Conservation (phyloP, 2,329 filamentous ascomycete species). For the Epichloe gansuensis region DNA sequence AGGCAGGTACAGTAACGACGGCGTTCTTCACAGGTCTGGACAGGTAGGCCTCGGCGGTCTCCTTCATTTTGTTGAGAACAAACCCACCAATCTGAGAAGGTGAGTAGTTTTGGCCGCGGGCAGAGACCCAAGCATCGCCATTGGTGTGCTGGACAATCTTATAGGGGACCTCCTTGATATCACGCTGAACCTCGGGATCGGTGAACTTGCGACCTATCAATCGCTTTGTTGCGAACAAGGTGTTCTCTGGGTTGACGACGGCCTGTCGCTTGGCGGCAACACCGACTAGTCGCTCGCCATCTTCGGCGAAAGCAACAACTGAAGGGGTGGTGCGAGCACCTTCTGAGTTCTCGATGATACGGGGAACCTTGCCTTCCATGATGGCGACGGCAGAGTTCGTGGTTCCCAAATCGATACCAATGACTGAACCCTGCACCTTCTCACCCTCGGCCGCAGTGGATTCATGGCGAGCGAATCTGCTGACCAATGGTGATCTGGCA, state of each 20-base stretch:
- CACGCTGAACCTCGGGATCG: conserved; percentile 85
- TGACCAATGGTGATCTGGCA: conserved; percentile 57
- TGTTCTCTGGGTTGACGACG: conserved; percentile 97
- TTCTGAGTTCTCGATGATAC: conserved; percentile 97
- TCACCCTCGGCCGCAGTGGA: conserved; percentile 45
- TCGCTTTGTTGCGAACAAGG: conserved; percentile 96
- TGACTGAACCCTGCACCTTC: conserved; percentile 91
- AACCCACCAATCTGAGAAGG: conserved; percentile 98
- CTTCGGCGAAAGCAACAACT: conserved; percentile 88
- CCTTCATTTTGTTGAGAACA: conserved; percentile 97
- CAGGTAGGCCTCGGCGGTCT: conserved; percentile 89
- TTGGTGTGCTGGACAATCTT: conserved; percentile 97
- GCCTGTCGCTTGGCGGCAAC: conserved; percentile 96
- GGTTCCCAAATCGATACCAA: conserved; percentile 96
- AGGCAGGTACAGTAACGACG: conserved; percentile 91
- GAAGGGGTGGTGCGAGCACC: conserved; percentile 56
- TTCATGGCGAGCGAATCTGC: conserved; percentile 68
- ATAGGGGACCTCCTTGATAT: conserved; percentile 96
- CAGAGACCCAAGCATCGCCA: conserved; percentile 91
- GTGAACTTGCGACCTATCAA: conserved; percentile 96
- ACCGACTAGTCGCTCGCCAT: conserved; percentile 92
- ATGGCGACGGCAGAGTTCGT: conserved; percentile 96
- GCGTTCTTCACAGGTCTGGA: conserved; percentile 88
- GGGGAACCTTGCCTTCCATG: conserved; percentile 92
- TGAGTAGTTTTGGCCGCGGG: conserved; percentile 89